Conservation (phyloP, 73 alveolate species). For the Tetrahymena elliotti region DNA sequence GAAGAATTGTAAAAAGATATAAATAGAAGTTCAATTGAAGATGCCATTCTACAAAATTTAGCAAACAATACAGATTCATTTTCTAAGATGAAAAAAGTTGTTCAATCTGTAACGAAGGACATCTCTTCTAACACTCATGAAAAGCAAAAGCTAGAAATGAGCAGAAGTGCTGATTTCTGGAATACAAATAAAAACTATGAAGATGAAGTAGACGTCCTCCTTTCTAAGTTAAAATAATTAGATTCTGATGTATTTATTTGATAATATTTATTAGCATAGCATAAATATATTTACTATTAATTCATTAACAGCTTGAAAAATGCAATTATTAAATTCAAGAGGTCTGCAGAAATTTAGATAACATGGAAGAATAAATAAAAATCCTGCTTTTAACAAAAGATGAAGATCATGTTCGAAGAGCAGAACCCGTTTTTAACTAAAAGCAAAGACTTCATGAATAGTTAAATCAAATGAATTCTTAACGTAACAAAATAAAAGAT, state of each 20-base stretch:
- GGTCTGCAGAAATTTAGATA: constrained; percentile 21
- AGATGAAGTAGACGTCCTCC: constrained; percentile 11
- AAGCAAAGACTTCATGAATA: constrained; percentile 10
- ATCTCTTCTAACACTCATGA: constrained; percentile 5
- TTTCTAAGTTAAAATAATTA: constrained; percentile 5
- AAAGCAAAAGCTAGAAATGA: constrained; percentile 11
- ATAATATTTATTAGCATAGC: background rate
- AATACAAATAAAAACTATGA: constrained; percentile 20
- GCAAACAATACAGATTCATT: background rate
- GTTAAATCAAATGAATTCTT: constrained; percentile 4
- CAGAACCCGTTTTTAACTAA: constrained; percentile 35
- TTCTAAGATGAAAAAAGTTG: constrained; percentile 27
- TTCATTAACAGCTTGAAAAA: constrained; percentile 1
- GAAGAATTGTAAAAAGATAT: background rate
- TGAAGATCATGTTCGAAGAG: constrained; percentile 34
- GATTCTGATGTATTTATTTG: constrained; percentile 5
- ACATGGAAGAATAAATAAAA: constrained; percentile 19
- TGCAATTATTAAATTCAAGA: constrained; percentile 26
- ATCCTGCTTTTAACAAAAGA: constrained; percentile 12
- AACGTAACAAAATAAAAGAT: constrained; percentile 37
- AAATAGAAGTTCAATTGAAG: background rate
- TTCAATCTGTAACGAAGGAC: constrained; percentile 17
- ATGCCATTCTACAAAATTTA: background rate
- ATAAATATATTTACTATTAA: background rate
- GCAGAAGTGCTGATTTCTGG: constrained; percentile 31